Conservation (phyloP, 371 early-diverging fungal genomes). For the Saksenaea oblongispora region DNA sequence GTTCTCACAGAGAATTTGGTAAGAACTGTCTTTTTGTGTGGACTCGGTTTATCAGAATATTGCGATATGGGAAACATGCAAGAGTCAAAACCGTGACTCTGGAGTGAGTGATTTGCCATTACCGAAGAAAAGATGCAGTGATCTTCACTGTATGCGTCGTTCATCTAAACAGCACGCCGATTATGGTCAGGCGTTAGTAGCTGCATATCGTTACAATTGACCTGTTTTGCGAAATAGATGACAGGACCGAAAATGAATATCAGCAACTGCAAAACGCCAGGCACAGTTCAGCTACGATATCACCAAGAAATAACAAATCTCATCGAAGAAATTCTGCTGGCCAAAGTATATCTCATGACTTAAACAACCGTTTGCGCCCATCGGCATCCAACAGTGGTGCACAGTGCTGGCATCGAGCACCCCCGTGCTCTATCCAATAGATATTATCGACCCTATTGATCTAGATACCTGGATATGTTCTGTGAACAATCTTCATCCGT, state of each 20-base stretch:
- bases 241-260: background rate
- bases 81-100: background rate
- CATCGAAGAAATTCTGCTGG: background rate
- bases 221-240: background rate
- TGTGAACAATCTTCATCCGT: no score
- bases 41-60: background rate
- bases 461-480: no score
- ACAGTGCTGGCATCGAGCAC: background rate
- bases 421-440: background rate
- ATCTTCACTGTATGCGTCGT: background rate
- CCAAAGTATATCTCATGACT: background rate
- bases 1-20: slow-evolving; percentile 44
- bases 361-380: background rate
- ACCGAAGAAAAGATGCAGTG: background rate
- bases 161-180: background rate
- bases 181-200: background rate
- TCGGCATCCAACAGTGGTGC: background rate
- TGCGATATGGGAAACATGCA: background rate
- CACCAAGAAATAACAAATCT: background rate
- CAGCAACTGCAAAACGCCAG: background rate
- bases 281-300: background rate
- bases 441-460: background rate
- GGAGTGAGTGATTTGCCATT: background rate
- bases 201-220: background rate
- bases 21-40: slow-evolving; percentile 5